Evolutionary conservation across 1,139 yeast species (phyloP).

Genomic region (Scheffersomyces parashehatae): DNA sequence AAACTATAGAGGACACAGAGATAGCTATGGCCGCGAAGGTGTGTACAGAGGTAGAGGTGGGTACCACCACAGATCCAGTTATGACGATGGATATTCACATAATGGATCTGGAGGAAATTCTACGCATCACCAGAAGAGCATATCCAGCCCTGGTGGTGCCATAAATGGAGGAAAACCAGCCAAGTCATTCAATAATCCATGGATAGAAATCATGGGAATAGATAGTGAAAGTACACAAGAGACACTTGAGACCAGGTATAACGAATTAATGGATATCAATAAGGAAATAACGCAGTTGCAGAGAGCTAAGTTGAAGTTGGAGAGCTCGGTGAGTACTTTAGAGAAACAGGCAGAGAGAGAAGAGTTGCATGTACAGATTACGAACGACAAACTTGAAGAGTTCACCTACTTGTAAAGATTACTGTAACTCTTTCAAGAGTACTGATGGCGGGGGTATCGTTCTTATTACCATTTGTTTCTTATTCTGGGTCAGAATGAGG

Average conservation of each 20-base stretch:
- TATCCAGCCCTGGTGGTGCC: not conserved
- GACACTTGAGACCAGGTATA: slow-evolving; percentile 17
- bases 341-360: slow-evolving; percentile 35
- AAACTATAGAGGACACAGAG: slow-evolving; percentile 1
- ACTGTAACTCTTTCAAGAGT: not conserved
- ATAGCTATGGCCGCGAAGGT: slow-evolving; percentile 1
- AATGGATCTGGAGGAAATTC: not conserved
- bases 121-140: not conserved
- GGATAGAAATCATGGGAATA: slow-evolving; percentile 21
- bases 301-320: slow-evolving; percentile 21
- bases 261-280: slow-evolving; percentile 24
- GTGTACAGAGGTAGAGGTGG: slow-evolving; percentile 12
- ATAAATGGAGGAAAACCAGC: not conserved
- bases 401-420: slow-evolving; percentile 29
- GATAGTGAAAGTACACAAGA: slow-evolving; percentile 17
- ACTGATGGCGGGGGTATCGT: too few species aligned
- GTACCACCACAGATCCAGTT: not conserved
- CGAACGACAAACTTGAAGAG: slow-evolving; percentile 45
- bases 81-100: not conserved
- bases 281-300: slow-evolving; percentile 29
- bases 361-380: slow-evolving; percentile 35
- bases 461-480: too few species aligned
- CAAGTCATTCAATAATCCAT: slow-evolving; percentile 16
- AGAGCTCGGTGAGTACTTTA: slow-evolving; percentile 21
- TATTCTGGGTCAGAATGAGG: not conserved